Evolutionary conservation across 768 basidiomycete genomes (phyloP), one percentile per base, ranked within the genome.

Genomic region (Termitomyces sp.): DNA sequence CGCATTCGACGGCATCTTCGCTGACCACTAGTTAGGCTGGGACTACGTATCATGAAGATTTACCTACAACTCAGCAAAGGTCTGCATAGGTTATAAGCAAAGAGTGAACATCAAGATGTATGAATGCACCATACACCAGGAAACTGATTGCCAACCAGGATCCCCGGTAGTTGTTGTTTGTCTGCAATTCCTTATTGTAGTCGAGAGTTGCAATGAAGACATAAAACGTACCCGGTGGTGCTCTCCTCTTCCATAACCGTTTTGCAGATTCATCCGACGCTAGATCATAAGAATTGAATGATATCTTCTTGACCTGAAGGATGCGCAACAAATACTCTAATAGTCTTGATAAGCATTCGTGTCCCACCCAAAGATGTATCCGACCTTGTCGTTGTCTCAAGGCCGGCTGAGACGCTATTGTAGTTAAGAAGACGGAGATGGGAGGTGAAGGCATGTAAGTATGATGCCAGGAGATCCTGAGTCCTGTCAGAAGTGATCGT

Each of bases 191-290:
- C 12, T 23, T 26, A 40, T 53, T 57, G 12, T 28, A 42, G 46
- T 46, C 28, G 0, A 35, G 26, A 49, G 45, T 35, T 30, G 19
- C 3, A 19, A 30, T 35, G 21, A 41, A 42, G 14, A 64, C n/a
- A 41, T 12, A 51, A 70, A 58, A 55, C 62, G 46, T 49, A 86
- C 89, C 82, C 63, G 67, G 63, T 38, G 91, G 91, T 0, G 87
- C 89, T 67, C 86, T 94, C 62, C 92, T 78, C 68, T 78, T 87
- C 91, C 91, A 94, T 23, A 91, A 69, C 30, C 75, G 70, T 64
- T 92, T 93, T 15, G 91, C 90, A 19, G 84, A 80, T 64, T 87
- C 86, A 66, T 94, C 90, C 4, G 87, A 90, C 30, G 91, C 91
- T 40, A 94, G 78, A 70, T 94, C 91, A 65, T 91, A 94, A 10